Base-by-base conservation (phyloP, 257 asterid species). In the Scutellaria barbata region DNA sequence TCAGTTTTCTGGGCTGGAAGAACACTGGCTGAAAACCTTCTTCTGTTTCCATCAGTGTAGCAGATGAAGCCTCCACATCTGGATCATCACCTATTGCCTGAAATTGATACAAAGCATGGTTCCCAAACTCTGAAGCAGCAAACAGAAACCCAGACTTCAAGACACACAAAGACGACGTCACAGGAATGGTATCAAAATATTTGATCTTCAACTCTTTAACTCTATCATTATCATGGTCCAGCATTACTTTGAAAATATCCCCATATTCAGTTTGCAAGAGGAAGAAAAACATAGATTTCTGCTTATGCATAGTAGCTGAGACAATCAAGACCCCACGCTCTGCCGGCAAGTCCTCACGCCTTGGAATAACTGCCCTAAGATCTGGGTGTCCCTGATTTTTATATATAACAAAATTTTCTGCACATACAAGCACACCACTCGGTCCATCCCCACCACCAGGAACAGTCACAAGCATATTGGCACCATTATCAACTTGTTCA, bases 361-460 rank as follows among this genome's bases (percentile, higher is more conserved):
- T 87, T 12, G 99, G 99, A 56, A 95, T 95, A 53, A 92, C 99
- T 0, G 99, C 99, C 68, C 98, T 81, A 43, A 95, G 83, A 85
- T 95, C 99, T 0, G 87, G 90, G 58, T 95, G 99, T 30, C 96
- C 98, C 85, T 87, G 96, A 80, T 95, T 92, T 88, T 95, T 95
- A 82, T 95, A 95, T 61, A 95, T 95, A 22, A 95, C 96, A 56
- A 92, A 95, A 85, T 95, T 95, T 76, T 95, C 99, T 0, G 96
- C 97, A 79, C 99, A 95, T 54, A 95, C 99, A 75, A 95, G 96
- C 81, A 95, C 99, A 39, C 99, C 98, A 80, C 99, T 92, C 1
- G 99, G 99, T 16, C 99, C 99, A 85, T 95, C 99, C 68, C 96
- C 99, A 58, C 99, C 99, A 55, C 99, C 99, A 0, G 99, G 99